phyloP scores from a whole-genome alignment of 2,329 filamentous ascomycete species.

The Fusarium fracticaudum region DNA sequence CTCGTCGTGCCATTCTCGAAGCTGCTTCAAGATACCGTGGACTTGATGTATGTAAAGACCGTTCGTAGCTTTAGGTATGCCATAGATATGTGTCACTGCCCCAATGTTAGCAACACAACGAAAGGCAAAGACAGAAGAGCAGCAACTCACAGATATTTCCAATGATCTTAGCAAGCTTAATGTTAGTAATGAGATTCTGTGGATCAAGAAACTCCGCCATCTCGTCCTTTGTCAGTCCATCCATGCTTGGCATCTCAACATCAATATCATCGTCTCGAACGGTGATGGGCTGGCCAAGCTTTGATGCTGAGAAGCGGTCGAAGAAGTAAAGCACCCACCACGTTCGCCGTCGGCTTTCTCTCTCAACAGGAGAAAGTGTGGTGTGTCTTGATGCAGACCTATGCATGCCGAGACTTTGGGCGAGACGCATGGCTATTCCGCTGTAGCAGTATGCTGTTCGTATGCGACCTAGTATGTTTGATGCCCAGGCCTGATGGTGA shows the following conservation, averaged over 20 bases:
- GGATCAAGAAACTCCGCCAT: conserved; percentile 45
- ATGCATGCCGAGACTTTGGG: conserved; percentile 55
- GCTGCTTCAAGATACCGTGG: conserved; percentile 42
- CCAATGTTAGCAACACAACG: neutral
- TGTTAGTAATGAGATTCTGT: conserved; percentile 41
- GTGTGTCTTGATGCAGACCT: conserved; percentile 42
- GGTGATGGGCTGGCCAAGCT: conserved; percentile 46
- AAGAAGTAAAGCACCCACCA: conserved; percentile 50
- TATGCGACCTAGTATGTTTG: conserved; percentile 49
- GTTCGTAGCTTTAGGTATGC: conserved; percentile 42
- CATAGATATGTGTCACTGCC: conserved; percentile 43
- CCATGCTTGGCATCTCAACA: conserved; percentile 46
- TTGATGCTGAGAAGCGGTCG: conserved; percentile 47
- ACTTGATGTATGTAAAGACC: conserved; percentile 44
- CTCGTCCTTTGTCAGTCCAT: conserved; percentile 42
- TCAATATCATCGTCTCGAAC: conserved; percentile 48
- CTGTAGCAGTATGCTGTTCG: conserved; percentile 47
- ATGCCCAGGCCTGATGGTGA: conserved; percentile 45
- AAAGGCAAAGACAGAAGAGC: rapidly evolving
- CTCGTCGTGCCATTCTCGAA: conserved; percentile 43
- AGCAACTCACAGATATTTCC: conserved; percentile 38
- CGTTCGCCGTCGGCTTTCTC: conserved; percentile 41
- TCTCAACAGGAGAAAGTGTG: conserved; percentile 33
- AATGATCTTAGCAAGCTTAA: conserved; percentile 45
- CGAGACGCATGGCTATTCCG: conserved; percentile 50